These are phyloP conservation scores for Skeletonema potamos DNA, from an alignment of 108 stramenopile species.

Conservation along the genomic window DNA sequence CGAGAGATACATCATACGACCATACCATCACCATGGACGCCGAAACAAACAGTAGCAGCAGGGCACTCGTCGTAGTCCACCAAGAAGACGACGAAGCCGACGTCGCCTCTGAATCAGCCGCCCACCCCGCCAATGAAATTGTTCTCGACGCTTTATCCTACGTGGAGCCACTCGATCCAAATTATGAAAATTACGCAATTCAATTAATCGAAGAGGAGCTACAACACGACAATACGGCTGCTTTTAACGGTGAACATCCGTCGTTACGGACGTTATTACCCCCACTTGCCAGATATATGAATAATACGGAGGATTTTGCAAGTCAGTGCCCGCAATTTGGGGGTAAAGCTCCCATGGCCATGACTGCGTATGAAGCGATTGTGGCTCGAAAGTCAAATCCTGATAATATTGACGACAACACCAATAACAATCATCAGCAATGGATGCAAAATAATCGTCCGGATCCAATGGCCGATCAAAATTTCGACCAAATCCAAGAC, in stretches of 20 bases:
- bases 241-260: conserved; percentile 8
- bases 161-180: conserved; percentile 68
- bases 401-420: background rate
- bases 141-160: conserved; percentile 79
- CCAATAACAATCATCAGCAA: background rate
- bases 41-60: background rate
- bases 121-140: conserved; percentile 5
- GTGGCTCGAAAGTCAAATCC: background rate
- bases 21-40: background rate
- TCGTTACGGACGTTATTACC: background rate
- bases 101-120: background rate
- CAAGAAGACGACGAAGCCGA: conserved; percentile 7
- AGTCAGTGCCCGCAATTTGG: conserved; percentile 2
- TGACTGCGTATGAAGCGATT: conserved; percentile 28
- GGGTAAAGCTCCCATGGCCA: conserved; percentile 24
- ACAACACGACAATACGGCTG: background rate
- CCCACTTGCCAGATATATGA: background rate
- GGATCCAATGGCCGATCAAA: conserved; percentile 24
- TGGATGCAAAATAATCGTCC: background rate
- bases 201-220: conserved; percentile 68
- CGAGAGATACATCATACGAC: too few relatives aligned
- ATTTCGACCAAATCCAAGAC: background rate
- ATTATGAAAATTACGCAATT: conserved; percentile 78
- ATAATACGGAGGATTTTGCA: background rate
- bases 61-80: conserved; percentile 16